Percentiles rank a stretch among this genome's conserved stretches.
Conservation (phyloP, 2,329 filamentous ascomycete genomes). For the Aureobasidium musti region DNA sequence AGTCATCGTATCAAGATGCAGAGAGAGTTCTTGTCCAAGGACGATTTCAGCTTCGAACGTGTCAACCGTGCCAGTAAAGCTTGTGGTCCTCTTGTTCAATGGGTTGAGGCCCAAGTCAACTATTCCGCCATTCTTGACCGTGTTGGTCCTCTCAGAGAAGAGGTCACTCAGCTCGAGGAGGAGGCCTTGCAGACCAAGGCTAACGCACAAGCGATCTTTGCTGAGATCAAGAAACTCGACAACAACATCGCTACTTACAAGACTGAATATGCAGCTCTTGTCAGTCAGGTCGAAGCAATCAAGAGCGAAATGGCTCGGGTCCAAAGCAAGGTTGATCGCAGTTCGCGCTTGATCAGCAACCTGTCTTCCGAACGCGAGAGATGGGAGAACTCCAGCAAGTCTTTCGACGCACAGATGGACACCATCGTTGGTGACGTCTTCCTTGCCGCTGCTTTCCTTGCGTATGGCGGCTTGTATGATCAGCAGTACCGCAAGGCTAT, state of each 20-base stretch:
- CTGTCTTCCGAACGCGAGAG: constrained; percentile 88
- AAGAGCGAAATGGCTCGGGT: constrained; percentile 95
- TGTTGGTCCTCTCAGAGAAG: constrained; percentile 86
- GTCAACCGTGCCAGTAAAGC: constrained; percentile 96
- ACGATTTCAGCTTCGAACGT: constrained; percentile 94
- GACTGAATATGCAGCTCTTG: constrained; percentile 89
- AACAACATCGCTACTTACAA: constrained; percentile 93
- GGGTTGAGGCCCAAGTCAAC: constrained; percentile 94
- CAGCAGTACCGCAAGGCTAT: constrained; percentile 97
- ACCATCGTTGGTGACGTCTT: constrained; percentile 95
- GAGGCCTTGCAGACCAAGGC: constrained; percentile 90
- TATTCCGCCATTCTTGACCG: constrained; percentile 97
- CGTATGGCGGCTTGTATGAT: constrained; percentile 95
- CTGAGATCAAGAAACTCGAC: constrained; percentile 81
- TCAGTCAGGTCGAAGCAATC: constrained; percentile 96
- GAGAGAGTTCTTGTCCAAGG: constrained; percentile 85
- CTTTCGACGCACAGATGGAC: constrained; percentile 96
- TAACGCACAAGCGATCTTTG: constrained; percentile 86
- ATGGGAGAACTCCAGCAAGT: constrained; percentile 97
- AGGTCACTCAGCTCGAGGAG: constrained; percentile 84
- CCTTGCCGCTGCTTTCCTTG: constrained; percentile 93
- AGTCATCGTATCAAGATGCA: constrained; percentile 82
- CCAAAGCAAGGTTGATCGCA: constrained; percentile 97
- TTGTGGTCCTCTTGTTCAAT: constrained; percentile 94
- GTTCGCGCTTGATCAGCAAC: constrained; percentile 89